Base-by-base conservation (phyloP, 305 asterid genomes). In the Fraxinus albicans region DNA sequence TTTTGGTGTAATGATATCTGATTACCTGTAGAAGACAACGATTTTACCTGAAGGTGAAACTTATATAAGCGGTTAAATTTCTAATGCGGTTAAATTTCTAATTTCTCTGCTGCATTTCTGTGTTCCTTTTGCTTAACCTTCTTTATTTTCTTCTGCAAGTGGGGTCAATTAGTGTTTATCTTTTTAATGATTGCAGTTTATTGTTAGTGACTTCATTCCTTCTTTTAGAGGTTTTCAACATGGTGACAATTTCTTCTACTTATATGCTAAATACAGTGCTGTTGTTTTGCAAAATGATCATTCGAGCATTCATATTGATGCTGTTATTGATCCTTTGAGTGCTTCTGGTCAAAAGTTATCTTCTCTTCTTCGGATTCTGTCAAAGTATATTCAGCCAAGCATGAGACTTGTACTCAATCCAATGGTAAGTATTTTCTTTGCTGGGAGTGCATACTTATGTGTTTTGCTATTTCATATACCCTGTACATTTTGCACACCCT, bases 341-440 rank as follows among this genome's bases (percentile, higher is more conserved):
- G 84, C 99, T 79, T 91, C 99, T 86, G 99, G 99, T 84, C 99
- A 97, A 91, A 97, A 94, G 90, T 83, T 97, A 75, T 87, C 99
- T 79, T 95, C 98, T 81, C 96, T 97, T 87, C 98, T 97, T 76
- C 89, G 94, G 83, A 84, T 94, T 82, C 88, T 97, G 89, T 93
- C 95, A 9, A 97, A 95, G 90, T 90, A 90, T 36, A 81, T 89
- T 84, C 95, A 90, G 84, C 98, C 99, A 85, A 97, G 99, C 92
- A 88, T 95, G 95, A 90, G 98, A 86, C 95, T 97, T 84, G 97
- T 95, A 84, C 97, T 97, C 81, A 97, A 97, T 87, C 99, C 99
- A 84, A 85, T 95, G 95, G 99, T 95, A 90, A 83, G 94, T 83
- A 84, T 53, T 67, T 81, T 75, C 70, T 29, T 63, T 40, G 34